A percentile compares a stretch with the other conserved stretches of the same genome.
Conservation (phyloP, 1,284 basidiomycete species). For the Xerocomus subilludens region DNA sequence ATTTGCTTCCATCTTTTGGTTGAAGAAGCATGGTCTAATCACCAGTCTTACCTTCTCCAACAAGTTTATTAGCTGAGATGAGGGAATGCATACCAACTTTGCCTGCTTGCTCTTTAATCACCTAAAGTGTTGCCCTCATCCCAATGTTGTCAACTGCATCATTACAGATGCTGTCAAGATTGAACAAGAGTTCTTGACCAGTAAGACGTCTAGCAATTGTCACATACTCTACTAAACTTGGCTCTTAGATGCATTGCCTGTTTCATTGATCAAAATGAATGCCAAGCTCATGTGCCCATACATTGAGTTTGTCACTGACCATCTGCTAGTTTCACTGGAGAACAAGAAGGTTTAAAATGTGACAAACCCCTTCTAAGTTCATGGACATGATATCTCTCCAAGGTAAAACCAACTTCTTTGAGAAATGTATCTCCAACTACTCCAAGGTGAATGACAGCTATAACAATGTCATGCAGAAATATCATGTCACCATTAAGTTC, state of each 20-base stretch:
- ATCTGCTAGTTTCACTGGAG: constrained; percentile 86
- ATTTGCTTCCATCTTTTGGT: constrained; percentile 97
- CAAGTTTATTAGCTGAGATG: constrained; percentile 96
- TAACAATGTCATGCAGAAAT: too few relatives aligned
- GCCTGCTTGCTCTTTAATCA: constrained; percentile 95
- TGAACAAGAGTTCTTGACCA: constrained; percentile 87
- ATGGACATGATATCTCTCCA: constrained; percentile 97
- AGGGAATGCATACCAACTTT: constrained; percentile 99
- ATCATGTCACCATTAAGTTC: too few relatives aligned
- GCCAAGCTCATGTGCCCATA: constrained; percentile 90
- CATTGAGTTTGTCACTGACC: constrained; percentile 97
- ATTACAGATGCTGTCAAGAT: constrained; percentile 88
- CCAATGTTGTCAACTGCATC: constrained; percentile 77
- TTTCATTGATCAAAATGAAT: constrained; percentile 86
- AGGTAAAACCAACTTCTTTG: constrained; percentile 86
- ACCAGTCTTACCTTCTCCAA: constrained; percentile 98
- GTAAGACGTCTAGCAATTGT: constrained; percentile 48
- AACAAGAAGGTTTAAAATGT: constrained; percentile 83
- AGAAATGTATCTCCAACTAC: constrained; percentile 92
- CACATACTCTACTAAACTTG: background rate
- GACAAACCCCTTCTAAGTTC: constrained; percentile 85
- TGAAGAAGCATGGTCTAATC: constrained; percentile 99
- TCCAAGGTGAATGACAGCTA: constrained; percentile 75
- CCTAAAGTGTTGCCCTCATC: constrained; percentile 81
- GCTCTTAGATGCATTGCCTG: constrained; percentile 73